Conservation (phyloP, 78 protist species). For the Tieghemostelium lacteum region DNA sequence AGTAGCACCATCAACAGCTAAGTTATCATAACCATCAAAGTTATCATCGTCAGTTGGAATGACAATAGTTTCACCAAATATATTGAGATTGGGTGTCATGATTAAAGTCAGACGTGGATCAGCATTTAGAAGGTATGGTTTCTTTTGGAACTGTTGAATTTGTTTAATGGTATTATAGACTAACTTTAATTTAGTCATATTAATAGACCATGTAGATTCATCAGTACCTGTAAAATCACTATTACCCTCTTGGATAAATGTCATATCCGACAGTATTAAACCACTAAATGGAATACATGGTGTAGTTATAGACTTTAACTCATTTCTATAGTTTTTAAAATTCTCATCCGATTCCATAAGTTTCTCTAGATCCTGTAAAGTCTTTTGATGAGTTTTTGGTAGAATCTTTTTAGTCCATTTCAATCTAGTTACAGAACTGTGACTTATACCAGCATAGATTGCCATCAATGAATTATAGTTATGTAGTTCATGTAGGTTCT, state of each 20-base stretch:
- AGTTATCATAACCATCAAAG: background rate
- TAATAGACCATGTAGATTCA: background rate
- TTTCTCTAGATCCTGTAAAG: constrained; percentile 35
- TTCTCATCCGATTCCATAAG: constrained; percentile 68
- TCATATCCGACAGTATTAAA: constrained; percentile 50
- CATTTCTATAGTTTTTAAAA: constrained; percentile 61
- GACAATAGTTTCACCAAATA: constrained; percentile 40
- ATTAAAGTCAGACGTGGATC: constrained; percentile 59
- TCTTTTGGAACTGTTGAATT: constrained; percentile 52
- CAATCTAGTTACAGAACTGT: constrained; percentile 34
- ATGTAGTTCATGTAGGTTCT: constrained; percentile 31
- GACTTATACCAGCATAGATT: constrained; percentile 68
- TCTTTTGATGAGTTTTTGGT: constrained; percentile 65
- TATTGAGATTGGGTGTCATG: constrained; percentile 59
- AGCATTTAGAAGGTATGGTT: constrained; percentile 43
- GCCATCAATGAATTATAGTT: constrained; percentile 78
- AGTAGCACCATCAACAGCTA: background rate
- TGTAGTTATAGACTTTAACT: constrained; percentile 48
- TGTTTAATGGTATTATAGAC: constrained; percentile 56
- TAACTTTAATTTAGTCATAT: constrained; percentile 33
- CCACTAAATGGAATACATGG: constrained; percentile 70
- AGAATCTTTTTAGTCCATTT: constrained; percentile 63
- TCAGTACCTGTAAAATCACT: constrained; percentile 18
- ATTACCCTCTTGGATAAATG: constrained; percentile 69
- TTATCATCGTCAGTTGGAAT: background rate